A percentile compares a stretch with the other conserved stretches of the same genome.
Evolutionary conservation across 768 basidiomycete species (phyloP).

Genomic region (Panus rudis): DNA sequence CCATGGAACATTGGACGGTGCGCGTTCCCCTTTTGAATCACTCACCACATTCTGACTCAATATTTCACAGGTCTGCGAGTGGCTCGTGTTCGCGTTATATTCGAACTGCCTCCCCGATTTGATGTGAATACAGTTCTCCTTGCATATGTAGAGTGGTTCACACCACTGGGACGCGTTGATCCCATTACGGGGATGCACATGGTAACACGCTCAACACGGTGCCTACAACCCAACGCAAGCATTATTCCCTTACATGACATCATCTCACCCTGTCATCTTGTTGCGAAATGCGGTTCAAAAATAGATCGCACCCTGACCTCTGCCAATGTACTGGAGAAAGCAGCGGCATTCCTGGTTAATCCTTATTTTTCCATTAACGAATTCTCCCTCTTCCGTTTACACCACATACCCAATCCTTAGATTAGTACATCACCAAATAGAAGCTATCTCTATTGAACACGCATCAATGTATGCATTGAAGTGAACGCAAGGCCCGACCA

Average conservation of each 20-base stretch:
- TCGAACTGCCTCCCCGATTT: slow-evolving; percentile 1
- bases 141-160: slow-evolving; percentile 5
- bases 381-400: too few species aligned
- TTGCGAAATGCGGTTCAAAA: neutral
- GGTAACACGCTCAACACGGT: neutral
- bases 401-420: too few species aligned
- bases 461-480: too few species aligned
- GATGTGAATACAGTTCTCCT: too few species aligned
- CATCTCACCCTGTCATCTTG: neutral
- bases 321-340: slow-evolving; percentile 1
- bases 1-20: neutral
- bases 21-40: neutral
- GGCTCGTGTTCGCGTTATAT: slow-evolving; percentile 2
- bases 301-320: slow-evolving; percentile 1
- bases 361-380: slow-evolving; percentile 3
- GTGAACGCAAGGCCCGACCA: too few species aligned
- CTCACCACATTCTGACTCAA: neutral
- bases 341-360: slow-evolving; percentile 1
- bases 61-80: slow-evolving; percentile 1
- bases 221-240: neutral
- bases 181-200: neutral
- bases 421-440: too few species aligned
- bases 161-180: neutral
- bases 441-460: too few species aligned
- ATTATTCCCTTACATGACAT: slow-evolving; percentile 1